A percentile compares a stretch with the other conserved stretches of the same genome.
Conservation (phyloP, 257 asterid genomes). For the Capsicum rhomboideum region DNA sequence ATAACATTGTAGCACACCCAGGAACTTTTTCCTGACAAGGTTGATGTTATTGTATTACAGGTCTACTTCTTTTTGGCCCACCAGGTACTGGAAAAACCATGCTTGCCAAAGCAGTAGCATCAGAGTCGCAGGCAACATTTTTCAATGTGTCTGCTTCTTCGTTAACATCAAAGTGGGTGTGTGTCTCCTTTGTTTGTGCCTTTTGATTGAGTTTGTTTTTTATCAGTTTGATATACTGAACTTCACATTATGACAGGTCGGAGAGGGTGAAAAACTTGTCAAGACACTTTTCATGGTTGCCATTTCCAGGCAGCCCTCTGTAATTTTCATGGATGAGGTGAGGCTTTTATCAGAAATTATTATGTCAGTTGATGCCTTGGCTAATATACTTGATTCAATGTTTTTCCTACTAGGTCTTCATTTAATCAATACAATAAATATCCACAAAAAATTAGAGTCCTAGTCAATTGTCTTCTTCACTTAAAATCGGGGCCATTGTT, state of each 20-base stretch:
- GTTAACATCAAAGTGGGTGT: conserved; percentile 95
- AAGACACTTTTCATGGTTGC: conserved; percentile 93
- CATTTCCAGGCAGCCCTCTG: conserved; percentile 90
- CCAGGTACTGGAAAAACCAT: conserved; percentile 99
- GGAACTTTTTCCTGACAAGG: conserved; percentile 4
- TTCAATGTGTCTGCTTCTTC: conserved; percentile 97
- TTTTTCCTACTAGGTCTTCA: not conserved
- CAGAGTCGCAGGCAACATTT: conserved; percentile 96
- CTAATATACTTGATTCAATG: not conserved
- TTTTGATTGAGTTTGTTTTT: not conserved
- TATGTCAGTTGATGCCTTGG: conserved; percentile 1
- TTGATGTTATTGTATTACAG: conserved; percentile 29
- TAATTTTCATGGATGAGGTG: conserved; percentile 98
- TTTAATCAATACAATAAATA: not conserved
- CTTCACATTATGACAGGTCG: conserved; percentile 50
- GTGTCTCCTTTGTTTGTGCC: conserved; percentile 19
- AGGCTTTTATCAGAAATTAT: not conserved
- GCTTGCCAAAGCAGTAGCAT: conserved; percentile 99
- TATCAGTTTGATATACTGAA: not conserved
- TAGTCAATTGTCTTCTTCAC: not conserved
- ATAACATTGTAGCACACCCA: not conserved
- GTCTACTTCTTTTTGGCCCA: conserved; percentile 96
- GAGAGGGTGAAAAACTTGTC: conserved; percentile 99
- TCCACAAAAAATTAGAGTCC: not conserved
- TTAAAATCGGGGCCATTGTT: not conserved